Evolutionary conservation across 2,329 filamentous ascomycete genomes (phyloP), one percentile per base, ranked within the genome.

Genomic region (Scortechinia acanthostroma): DNA sequence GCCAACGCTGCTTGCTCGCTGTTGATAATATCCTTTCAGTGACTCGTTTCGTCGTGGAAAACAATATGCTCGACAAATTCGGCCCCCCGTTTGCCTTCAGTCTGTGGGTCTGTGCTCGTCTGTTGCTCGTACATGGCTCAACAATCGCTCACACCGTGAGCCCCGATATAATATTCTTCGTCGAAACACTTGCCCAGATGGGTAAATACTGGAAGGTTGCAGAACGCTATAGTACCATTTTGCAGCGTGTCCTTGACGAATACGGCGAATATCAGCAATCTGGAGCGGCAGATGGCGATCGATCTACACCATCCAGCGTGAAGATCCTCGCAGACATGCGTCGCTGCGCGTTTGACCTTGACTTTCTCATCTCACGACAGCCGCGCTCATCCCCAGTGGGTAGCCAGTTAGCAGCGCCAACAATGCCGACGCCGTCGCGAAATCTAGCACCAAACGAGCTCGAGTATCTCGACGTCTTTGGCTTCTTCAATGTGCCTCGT

Each of bases 131-230:
- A 3, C 64, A 70, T 42, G 64, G 67, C 1, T 63, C 67, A 2
- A 60, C 63, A 0, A 56, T 61, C 1, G 62, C 64, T 2, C 37
- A 22, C 10, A 42, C 45, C n/a, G 57, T 68, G 1, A 64, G 69
- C 20, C 53, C 60, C 0, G 60, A 62, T 44, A 64, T 70, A 35
- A 65, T 66, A 22, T 69, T 69, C 48, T 69, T 69, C 28, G 62
- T 70, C 40, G 64, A 66, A 21, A 68, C 66, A 1, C 53, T 70
- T 2, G 53, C 56, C 0, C 57, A 69, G 42, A 61, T 70, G 17
- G 67, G 66, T 0, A 60, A 65, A 42, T 64, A 67, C 45, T 70
- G 66, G 66, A 64, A 68, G 21, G 64, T 70, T 1, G 67, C 67
- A 2, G 62, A 59, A 21, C 64, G 61, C 22, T 70, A 70, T 43